Conservation (phyloP, 257 asterid species). For the Parsonsia alboflavescens region DNA sequence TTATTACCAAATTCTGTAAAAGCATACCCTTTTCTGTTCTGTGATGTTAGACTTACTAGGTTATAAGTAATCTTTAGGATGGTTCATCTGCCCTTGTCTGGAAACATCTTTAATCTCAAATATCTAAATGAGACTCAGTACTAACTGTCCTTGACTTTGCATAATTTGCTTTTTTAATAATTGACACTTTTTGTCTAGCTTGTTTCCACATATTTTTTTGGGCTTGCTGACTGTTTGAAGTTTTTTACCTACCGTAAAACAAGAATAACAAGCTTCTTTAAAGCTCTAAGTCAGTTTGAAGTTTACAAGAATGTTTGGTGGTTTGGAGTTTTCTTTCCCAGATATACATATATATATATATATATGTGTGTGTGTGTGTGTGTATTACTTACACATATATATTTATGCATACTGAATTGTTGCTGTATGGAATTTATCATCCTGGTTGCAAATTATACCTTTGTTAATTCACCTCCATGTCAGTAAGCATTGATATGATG, state of each 20-base stretch:
- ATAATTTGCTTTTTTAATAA: not conserved
- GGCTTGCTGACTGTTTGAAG: slow-evolving; percentile 2
- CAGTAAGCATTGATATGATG: not conserved
- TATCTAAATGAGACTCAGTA: not conserved
- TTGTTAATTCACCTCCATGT: not conserved
- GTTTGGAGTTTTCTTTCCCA: not conserved
- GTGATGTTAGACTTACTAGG: not conserved
- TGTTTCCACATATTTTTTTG: not conserved
- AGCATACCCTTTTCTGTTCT: not conserved
- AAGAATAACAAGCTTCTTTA: not conserved
- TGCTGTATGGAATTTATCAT: not conserved
- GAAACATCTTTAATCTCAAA: not conserved
- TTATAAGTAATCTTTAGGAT: not conserved
- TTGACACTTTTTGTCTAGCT: not conserved
- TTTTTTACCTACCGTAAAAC: not conserved
- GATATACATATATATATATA: too few relatives aligned
- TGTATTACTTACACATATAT: too few relatives aligned
- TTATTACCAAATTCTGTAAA: slow-evolving; percentile 9
- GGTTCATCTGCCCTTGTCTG: slow-evolving; percentile 1
- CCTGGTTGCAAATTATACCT: not conserved
- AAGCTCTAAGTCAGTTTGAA: not conserved
- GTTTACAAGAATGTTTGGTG: not conserved
- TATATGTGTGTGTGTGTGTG: too few relatives aligned
- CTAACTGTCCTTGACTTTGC: not conserved
- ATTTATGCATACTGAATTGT: not conserved